phyloP scores from a whole-genome alignment of 1,284 basidiomycete genomes.

The Fomitiporia mediterranea region DNA sequence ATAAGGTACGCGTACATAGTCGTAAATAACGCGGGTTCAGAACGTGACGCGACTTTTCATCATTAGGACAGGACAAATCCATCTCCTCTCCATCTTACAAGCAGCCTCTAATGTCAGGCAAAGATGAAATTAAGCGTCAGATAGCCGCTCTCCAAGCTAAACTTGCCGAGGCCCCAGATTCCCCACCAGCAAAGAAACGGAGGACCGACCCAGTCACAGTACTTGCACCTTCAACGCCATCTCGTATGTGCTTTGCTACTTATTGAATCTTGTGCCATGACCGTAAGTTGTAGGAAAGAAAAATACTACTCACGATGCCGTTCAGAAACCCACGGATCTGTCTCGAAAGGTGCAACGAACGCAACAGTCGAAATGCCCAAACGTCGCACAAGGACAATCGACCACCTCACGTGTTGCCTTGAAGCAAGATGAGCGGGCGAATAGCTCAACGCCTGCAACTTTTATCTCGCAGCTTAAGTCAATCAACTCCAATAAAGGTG shows the following conservation, averaged over 20 bases:
- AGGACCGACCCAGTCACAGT: constrained; percentile 39
- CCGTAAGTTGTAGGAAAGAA: constrained; percentile 13
- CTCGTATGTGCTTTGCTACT: constrained; percentile 44
- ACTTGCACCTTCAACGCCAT: constrained; percentile 63
- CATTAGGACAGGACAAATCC: not conserved
- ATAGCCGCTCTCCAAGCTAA: constrained; percentile 41
- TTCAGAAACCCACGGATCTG: constrained; percentile 1
- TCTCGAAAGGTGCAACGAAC: not conserved
- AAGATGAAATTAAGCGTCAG: constrained; percentile 35
- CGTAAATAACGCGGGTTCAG: constrained; percentile 26
- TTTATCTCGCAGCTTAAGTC: constrained; percentile 19
- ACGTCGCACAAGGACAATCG: not conserved
- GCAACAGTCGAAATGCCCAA: not conserved
- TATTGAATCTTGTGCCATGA: not conserved
- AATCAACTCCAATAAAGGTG: constrained; percentile 4
- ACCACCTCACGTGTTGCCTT: not conserved
- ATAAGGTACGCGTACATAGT: constrained; percentile 19
- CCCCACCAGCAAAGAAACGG: constrained; percentile 44
- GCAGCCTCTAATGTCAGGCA: constrained; percentile 2
- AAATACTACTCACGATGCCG: constrained; percentile 8
- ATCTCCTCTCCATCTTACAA: not conserved
- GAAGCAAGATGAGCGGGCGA: not conserved
- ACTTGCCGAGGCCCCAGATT: constrained; percentile 32
- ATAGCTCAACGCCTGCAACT: constrained; percentile 8
- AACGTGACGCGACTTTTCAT: constrained; percentile 17